These are phyloP conservation scores for Annulohypoxylon stygium DNA, from an alignment of 495 filamentous ascomycete genomes.

Conservation along the genomic window DNA sequence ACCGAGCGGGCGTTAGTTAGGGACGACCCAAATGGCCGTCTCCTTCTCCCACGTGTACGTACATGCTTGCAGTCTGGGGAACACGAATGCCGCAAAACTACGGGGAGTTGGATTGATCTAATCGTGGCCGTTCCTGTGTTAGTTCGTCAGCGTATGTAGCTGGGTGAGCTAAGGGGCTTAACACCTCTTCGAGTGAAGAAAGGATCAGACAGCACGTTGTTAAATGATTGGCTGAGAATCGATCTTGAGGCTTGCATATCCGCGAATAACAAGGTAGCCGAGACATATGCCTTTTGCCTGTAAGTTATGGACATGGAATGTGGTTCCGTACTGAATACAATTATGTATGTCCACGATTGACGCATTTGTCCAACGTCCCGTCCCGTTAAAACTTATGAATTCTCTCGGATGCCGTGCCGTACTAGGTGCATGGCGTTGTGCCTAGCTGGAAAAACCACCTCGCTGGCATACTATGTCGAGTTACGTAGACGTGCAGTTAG, in stretches of 20 bases:
- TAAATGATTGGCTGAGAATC: conserved; percentile 48
- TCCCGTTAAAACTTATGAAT: conserved; percentile 23
- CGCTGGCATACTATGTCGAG: conserved; percentile 14
- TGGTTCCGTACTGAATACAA: conserved; percentile 32
- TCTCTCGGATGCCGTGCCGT: conserved; percentile 40
- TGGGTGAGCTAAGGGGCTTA: conserved; percentile 10
- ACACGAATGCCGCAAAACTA: conserved; percentile 2
- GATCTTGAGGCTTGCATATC: conserved; percentile 33
- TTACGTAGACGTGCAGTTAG: conserved; percentile 20
- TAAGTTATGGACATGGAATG: conserved; percentile 30
- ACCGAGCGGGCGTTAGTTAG: conserved; percentile 15
- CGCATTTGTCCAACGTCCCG: conserved; percentile 27
- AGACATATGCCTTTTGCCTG: conserved; percentile 31
- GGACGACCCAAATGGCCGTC: conserved; percentile 13
- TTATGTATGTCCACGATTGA: conserved; percentile 27
- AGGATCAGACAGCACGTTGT: conserved; percentile 44
- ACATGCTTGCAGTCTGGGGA: neutral
- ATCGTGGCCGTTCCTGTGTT: conserved; percentile 28
- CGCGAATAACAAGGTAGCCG: conserved; percentile 33
- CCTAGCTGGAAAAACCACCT: conserved; percentile 10
- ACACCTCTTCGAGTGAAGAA: conserved; percentile 33
- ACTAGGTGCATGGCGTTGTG: conserved; percentile 13
- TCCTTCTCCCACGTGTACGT: conserved; percentile 31
- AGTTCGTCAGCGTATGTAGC: conserved; percentile 2
- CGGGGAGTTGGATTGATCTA: conserved; percentile 13